phyloP scores from a whole-genome alignment of 495 filamentous ascomycete genomes.

The Amorphotheca resinae region DNA sequence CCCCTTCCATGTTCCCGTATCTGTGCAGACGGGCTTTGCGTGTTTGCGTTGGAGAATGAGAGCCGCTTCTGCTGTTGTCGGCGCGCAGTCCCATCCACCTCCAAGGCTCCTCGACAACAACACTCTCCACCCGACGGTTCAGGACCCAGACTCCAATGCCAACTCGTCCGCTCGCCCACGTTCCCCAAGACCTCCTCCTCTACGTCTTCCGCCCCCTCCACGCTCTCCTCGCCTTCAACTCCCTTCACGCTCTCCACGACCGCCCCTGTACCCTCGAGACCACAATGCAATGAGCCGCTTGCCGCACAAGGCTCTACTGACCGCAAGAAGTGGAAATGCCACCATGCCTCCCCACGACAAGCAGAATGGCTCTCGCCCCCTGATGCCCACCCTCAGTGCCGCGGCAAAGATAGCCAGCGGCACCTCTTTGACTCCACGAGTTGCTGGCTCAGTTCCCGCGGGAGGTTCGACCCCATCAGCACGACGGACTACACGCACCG shows the following conservation, averaged over 20 bases:
- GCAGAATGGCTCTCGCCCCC: slow-evolving; percentile 34
- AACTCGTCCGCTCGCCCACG: slow-evolving; percentile 12
- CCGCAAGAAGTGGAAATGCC: slow-evolving; percentile 16
- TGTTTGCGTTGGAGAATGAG: too few species aligned
- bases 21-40: too few species aligned
- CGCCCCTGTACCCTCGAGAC: slow-evolving; percentile 15
- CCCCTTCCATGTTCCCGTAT: too few species aligned
- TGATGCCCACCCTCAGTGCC: slow-evolving; percentile 34
- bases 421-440: slow-evolving; percentile 36
- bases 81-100: too few species aligned
- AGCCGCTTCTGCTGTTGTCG: too few species aligned
- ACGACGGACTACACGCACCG: slow-evolving; percentile 25
- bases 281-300: slow-evolving; percentile 24
- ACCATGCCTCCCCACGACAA: slow-evolving; percentile 40
- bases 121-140: too few species aligned
- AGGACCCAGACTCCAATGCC: slow-evolving; percentile 8
- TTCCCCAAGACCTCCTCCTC: slow-evolving; percentile 3
- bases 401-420: slow-evolving; percentile 27
- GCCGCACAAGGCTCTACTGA: slow-evolving; percentile 15
- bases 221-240: too few species aligned
- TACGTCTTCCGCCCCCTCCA: too few species aligned
- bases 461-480: slow-evolving; percentile 25
- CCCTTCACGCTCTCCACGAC: too few species aligned
- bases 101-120: too few species aligned
- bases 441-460: slow-evolving; percentile 27